Evolutionary conservation across 1,284 basidiomycete genomes (phyloP).

Genomic region (Ceraceosorus guamensis): DNA sequence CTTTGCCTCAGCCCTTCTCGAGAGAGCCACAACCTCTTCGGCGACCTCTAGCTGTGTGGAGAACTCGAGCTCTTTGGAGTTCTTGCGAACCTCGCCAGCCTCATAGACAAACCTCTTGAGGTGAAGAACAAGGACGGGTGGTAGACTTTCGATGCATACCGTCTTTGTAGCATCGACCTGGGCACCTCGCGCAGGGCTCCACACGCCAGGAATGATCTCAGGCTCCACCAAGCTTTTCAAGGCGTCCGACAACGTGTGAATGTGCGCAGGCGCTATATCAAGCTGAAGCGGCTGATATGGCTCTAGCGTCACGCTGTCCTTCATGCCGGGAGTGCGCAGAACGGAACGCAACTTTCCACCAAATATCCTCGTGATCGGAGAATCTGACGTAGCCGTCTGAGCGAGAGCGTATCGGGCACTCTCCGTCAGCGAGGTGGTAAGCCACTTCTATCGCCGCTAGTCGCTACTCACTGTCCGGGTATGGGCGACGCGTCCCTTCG

Average conservation of each 20-base stretch:
- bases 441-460: conserved; percentile 66
- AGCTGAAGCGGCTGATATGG: conserved; percentile 84
- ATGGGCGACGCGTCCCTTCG: conserved; percentile 57
- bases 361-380: conserved; percentile 84
- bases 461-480: conserved; percentile 49
- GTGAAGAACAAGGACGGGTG: conserved; percentile 79
- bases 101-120: conserved; percentile 91
- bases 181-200: conserved; percentile 34
- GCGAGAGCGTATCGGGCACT: neutral
- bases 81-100: conserved; percentile 74
- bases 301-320: conserved; percentile 80
- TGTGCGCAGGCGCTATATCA: conserved; percentile 68
- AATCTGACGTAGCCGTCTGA: conserved; percentile 65
- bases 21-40: conserved; percentile 28
- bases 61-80: conserved; percentile 73
- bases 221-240: conserved; percentile 71
- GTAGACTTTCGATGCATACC: conserved; percentile 75
- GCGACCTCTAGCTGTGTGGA: conserved; percentile 68
- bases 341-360: conserved; percentile 88
- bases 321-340: conserved; percentile 68
- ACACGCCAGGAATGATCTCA: conserved; percentile 70
- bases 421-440: neutral
- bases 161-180: conserved; percentile 78
- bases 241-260: conserved; percentile 75
- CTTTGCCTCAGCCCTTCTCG: conserved; percentile 45